These are phyloP conservation scores for Purpureocillium takamizusanense DNA, from an alignment of 2,329 filamentous ascomycete species.

Conservation along the genomic window DNA sequence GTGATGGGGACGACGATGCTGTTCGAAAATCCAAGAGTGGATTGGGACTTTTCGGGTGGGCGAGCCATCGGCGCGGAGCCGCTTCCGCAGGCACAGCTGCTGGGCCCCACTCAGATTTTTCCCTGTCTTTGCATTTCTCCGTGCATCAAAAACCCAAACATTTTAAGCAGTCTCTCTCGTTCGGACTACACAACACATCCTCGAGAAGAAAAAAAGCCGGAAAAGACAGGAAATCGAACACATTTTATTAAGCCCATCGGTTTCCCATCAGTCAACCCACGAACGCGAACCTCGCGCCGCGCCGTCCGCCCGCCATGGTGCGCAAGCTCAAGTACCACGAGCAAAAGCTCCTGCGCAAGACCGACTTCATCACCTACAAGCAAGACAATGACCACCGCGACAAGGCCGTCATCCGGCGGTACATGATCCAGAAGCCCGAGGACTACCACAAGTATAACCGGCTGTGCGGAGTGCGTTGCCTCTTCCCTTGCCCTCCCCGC, in stretches of 20 bases:
- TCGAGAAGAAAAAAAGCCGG: too few species aligned
- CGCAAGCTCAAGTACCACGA: slow-evolving; percentile 96
- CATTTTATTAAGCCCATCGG: too few species aligned
- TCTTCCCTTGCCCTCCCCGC: not conserved
- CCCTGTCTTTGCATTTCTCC: slow-evolving; percentile 1
- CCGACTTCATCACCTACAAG: slow-evolving; percentile 93
- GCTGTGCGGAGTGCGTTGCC: slow-evolving; percentile 54
- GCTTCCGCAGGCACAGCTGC: too few species aligned
- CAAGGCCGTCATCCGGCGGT: slow-evolving; percentile 68
- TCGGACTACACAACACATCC: too few species aligned
- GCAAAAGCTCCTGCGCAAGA: slow-evolving; percentile 85
- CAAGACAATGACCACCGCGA: slow-evolving; percentile 81
- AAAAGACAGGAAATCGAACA: too few species aligned
- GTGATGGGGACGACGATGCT: not conserved
- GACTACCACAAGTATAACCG: slow-evolving; percentile 66
- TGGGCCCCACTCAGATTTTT: not conserved
- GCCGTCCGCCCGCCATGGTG: slow-evolving; percentile 60
- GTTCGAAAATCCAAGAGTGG: slow-evolving; percentile 1
- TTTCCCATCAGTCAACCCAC: too few species aligned
- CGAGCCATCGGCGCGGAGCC: not conserved
- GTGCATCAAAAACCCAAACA: too few species aligned
- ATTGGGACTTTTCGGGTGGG: not conserved
- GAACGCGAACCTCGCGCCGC: not conserved
- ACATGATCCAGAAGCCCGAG: slow-evolving; percentile 82
- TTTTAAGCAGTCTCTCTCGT: too few species aligned